A percentile compares a stretch with the other conserved stretches of the same genome.
These are phyloP conservation scores for Linum usitatissimum DNA, from an alignment of 345 rosid genomes.

Conservation along the genomic window DNA sequence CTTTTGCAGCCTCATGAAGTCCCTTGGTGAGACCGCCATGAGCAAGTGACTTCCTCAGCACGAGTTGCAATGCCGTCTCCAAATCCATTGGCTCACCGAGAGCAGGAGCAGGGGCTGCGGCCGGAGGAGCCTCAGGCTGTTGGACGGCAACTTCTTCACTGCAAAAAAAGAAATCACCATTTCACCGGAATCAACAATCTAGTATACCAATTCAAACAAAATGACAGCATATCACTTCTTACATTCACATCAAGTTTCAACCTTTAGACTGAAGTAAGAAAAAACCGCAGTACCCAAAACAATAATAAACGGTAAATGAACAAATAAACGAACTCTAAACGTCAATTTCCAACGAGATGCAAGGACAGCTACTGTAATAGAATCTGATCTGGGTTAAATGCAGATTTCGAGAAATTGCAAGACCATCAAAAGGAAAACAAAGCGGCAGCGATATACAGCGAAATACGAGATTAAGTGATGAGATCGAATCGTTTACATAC, in stretches of 20 bases:
- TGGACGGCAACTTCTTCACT: slow-evolving; percentile 17
- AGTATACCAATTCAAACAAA: too few species aligned
- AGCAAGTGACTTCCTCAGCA: slow-evolving; percentile 11
- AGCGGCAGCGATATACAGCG: background rate
- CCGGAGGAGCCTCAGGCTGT: slow-evolving; percentile 7
- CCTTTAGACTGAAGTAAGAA: too few species aligned
- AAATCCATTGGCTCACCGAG: slow-evolving; percentile 24
- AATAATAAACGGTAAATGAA: too few species aligned
- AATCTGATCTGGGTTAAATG: too few species aligned
- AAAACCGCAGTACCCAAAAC: too few species aligned
- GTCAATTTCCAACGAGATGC: too few species aligned
- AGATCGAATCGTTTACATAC: background rate
- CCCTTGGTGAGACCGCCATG: background rate
- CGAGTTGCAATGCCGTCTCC: slow-evolving; percentile 21
- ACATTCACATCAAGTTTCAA: too few species aligned
- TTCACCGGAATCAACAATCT: background rate
- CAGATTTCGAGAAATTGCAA: background rate
- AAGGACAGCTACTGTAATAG: too few species aligned
- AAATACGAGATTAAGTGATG: background rate
- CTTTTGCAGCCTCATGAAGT: slow-evolving; percentile 1
- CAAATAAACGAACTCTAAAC: too few species aligned
- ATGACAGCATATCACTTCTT: too few species aligned
- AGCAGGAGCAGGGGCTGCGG: slow-evolving; percentile 14
- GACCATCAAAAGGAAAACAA: background rate
- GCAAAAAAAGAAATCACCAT: background rate